Evolutionary conservation across 768 basidiomycete species (phyloP).

Genomic region (Butyriboletus loyo): DNA sequence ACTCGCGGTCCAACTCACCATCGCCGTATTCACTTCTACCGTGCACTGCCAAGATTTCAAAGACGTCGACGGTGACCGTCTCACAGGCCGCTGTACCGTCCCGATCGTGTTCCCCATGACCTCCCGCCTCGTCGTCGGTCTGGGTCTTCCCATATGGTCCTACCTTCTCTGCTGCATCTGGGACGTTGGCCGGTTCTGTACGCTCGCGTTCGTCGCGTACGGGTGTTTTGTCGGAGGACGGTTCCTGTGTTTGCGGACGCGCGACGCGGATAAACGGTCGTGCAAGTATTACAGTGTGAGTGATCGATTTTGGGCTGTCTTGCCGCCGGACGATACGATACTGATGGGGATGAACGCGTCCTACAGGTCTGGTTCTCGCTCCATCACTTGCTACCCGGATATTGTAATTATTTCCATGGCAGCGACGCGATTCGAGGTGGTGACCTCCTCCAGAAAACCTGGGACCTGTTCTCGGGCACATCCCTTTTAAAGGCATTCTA

Average conservation of each 20-base stretch:
- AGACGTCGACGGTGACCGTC: constrained; percentile 41
- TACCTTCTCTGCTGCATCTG: constrained; percentile 33
- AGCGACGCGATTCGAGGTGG: constrained; percentile 6
- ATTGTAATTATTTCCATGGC: constrained; percentile 34
- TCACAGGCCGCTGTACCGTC: constrained; percentile 40
- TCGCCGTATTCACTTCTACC: constrained; percentile 42
- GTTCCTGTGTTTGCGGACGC: constrained; percentile 30
- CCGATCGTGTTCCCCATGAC: constrained; percentile 43
- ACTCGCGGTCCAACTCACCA: constrained; percentile 35
- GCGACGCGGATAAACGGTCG: constrained; percentile 32
- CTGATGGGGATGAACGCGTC: not conserved
- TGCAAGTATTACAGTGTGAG: constrained; percentile 39
- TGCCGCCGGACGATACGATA: no score
- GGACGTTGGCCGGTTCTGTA: constrained; percentile 30
- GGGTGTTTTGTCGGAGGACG: constrained; percentile 34
- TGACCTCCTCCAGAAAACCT: constrained; percentile 20
- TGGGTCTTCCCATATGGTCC: constrained; percentile 40
- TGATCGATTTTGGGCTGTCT: no score
- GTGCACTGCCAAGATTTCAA: constrained; percentile 50
- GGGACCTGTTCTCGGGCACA: constrained; percentile 18
- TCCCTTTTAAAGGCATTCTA: constrained; percentile 5
- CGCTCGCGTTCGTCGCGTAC: constrained; percentile 29
- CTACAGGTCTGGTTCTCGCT: constrained; percentile 34
- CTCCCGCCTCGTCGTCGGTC: constrained; percentile 33
- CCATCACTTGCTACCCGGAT: constrained; percentile 34